Percentiles rank a stretch among this genome's conserved stretches.
Conservation (phyloP, 305 asterid species). For the Solanum hybrid region DNA sequence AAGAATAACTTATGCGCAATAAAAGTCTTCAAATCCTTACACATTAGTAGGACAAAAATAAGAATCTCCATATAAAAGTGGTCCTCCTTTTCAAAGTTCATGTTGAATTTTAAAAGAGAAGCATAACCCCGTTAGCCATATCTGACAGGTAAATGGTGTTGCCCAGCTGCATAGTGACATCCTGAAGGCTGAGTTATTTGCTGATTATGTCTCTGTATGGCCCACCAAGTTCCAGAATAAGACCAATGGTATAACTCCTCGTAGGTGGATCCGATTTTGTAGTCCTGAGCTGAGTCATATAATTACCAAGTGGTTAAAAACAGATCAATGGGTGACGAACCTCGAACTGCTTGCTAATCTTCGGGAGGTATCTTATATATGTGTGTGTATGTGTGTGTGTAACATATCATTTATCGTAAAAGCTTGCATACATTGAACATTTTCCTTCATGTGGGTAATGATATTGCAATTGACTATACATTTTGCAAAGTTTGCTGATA, state of each 20-base stretch:
- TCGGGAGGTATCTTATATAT: slow-evolving; percentile 54
- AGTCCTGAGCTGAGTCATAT: slow-evolving; percentile 86
- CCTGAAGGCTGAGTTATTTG: slow-evolving; percentile 70
- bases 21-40: neutral
- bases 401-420: neutral
- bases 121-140: neutral
- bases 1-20: neutral
- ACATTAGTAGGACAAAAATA: neutral
- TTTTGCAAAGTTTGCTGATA: slow-evolving; percentile 59
- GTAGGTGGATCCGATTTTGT: slow-evolving; percentile 94
- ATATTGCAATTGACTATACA: slow-evolving; percentile 15
- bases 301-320: slow-evolving; percentile 95
- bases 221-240: slow-evolving; percentile 93
- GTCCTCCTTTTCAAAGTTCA: neutral
- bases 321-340: slow-evolving; percentile 89
- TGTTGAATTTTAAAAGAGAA: neutral
- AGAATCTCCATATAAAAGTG: neutral
- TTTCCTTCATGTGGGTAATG: neutral
- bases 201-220: slow-evolving; percentile 94
- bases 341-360: slow-evolving; percentile 76
- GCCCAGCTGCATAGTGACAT: slow-evolving; percentile 98
- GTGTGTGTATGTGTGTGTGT: neutral
- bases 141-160: slow-evolving; percentile 90
- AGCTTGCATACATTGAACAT: neutral
- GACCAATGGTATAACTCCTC: slow-evolving; percentile 98